Base-by-base conservation (phyloP, 148 eudicot species). In the Spergularia marina region DNA sequence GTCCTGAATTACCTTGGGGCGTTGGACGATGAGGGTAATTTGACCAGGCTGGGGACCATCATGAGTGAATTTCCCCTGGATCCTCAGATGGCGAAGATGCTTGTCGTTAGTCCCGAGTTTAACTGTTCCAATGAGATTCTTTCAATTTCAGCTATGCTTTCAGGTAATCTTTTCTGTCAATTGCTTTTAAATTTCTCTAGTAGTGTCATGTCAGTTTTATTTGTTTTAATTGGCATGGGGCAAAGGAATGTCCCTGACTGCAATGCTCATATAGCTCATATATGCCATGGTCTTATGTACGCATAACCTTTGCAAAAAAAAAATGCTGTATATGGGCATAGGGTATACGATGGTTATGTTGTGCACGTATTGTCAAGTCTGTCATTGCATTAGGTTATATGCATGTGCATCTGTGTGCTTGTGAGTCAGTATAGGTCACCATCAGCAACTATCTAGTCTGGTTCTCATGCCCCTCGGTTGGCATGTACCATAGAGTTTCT, bases 111-210 rank as follows among this genome's bases (percentile, higher is more conserved):
- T 71, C 85, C 87, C 7, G 91, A 89, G 67, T 89, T 87, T 58
- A 91, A 90, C 74, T 91, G 97, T 72, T 91, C 93, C 30, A 91
- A 91, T 70, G 95, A 91, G 71, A 88, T 91, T 55, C 87, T 94
- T 54, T 92, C 97, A n/a, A 81, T 94, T 56, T 87, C 97, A 7
- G 98, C 98, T 23, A 91, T 91, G 97, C 97, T 94, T 73, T 94
- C 98, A 86, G 95, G 93, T 90, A 81, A 53, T 10, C 7, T 23
- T 34, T 51, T 68, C 69, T 18, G 12, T 17, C 30, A 9, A 36
- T 20, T 51, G 4, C 21, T 18, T 49, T 53, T 36, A 7, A 56
- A 18, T 57, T 76, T 80, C 9, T 23, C 21, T 18, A 36, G 12
- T 17, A 63, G 74, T 78, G 72, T 57, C 16, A 25, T 61, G 23